Percentiles rank a stretch among this genome's conserved stretches.
These are phyloP conservation scores for Dothidotthia symphoricarpi DNA, from an alignment of 2,329 filamentous ascomycete genomes.

Conservation along the genomic window DNA sequence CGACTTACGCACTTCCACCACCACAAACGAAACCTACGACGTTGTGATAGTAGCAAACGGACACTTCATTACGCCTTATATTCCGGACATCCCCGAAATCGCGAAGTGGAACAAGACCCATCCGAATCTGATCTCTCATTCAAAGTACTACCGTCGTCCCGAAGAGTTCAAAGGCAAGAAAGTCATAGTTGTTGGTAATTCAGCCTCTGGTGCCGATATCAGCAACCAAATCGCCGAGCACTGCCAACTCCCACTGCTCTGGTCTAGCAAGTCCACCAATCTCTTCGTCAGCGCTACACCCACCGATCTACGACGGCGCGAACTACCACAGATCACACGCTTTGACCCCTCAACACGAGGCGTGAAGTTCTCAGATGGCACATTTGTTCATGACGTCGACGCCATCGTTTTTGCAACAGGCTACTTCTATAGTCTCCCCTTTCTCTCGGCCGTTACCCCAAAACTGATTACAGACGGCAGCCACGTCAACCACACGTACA, in stretches of 20 bases:
- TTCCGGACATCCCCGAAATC: conserved; percentile 46
- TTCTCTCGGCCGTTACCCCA: conserved; percentile 57
- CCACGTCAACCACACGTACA: conserved; percentile 69
- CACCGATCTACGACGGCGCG: conserved; percentile 54
- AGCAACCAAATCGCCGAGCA: conserved; percentile 68
- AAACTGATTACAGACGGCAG: conserved; percentile 64
- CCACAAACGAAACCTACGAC: conserved; percentile 53
- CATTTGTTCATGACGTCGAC: conserved; percentile 66
- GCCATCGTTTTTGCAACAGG: conserved; percentile 83
- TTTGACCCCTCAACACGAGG: conserved; percentile 59
- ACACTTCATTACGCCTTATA: conserved; percentile 49
- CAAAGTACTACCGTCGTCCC: conserved; percentile 74
- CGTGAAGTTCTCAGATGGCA: conserved; percentile 66
- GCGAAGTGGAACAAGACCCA: conserved; percentile 41
- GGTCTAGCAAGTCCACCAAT: conserved; percentile 20
- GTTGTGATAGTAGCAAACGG: conserved; percentile 51
- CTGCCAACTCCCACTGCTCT: conserved; percentile 60
- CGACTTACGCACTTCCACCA: conserved; percentile 48
- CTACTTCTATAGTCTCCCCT: conserved; percentile 82
- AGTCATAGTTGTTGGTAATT: conserved; percentile 80
- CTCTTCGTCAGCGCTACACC: conserved; percentile 16
- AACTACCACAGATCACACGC: conserved; percentile 53
- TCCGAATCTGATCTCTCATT: conserved; percentile 50
- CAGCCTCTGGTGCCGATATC: conserved; percentile 82
- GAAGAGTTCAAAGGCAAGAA: conserved; percentile 64